Evolutionary conservation across 169 alveolate genomes (phyloP).

Genomic region (Cryptosporidium ryanae): DNA sequence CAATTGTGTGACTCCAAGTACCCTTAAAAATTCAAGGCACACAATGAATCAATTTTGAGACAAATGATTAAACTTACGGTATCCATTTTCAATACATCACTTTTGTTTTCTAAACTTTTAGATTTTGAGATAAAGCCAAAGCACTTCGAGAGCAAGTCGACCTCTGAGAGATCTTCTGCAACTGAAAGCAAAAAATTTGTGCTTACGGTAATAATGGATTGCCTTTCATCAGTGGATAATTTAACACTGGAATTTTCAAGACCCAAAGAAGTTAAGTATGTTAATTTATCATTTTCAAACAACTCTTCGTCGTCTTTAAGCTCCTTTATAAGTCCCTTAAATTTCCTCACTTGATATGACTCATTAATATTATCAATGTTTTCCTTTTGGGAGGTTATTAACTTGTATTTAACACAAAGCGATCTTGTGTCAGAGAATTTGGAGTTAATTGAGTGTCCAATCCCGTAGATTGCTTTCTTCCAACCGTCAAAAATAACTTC

Average conservation of each 20-base stretch:
- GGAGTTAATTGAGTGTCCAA: conserved; percentile 35
- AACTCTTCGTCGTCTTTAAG: conserved; percentile 33
- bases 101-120: conserved; percentile 15
- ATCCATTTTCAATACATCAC: conserved; percentile 12
- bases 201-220: conserved; percentile 39
- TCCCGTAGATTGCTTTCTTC: conserved; percentile 2
- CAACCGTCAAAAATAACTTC: conserved; percentile 64
- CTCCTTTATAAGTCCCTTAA: conserved; percentile 40
- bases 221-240: conserved; percentile 69
- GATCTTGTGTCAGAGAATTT: conserved; percentile 11
- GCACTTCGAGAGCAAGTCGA: conserved; percentile 51
- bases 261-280: conserved; percentile 16
- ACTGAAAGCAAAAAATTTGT: conserved; percentile 28
- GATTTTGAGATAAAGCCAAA: conserved; percentile 20
- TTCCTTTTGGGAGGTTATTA: conserved; percentile 32
- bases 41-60: too few relatives aligned
- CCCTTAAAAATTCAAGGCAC: too few relatives aligned
- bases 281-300: conserved; percentile 42
- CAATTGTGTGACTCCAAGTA: too few relatives aligned
- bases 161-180: conserved; percentile 47
- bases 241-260: conserved; percentile 11
- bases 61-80: conserved; percentile 65
- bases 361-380: conserved; percentile 27
- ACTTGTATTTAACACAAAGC: conserved; percentile 18
- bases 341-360: conserved; percentile 63